phyloP scores from a whole-genome alignment of 108 stramenopile genomes.

The Stephanodiscus triporus region DNA sequence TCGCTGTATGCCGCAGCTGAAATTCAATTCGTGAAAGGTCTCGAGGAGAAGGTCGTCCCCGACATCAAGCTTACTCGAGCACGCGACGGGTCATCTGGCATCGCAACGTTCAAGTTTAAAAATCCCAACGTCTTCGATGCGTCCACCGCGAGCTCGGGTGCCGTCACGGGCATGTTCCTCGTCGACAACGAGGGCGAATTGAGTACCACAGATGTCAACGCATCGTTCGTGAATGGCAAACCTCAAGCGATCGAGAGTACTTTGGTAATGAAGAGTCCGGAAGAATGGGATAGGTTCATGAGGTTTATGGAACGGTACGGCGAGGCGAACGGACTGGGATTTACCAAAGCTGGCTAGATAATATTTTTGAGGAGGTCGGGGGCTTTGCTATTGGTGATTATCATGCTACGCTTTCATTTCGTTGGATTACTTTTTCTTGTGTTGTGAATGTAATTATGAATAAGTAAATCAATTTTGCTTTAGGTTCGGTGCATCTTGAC shows the following conservation, averaged over 20 bases:
- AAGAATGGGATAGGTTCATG: conserved; percentile 88
- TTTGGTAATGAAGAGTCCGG: conserved; percentile 72
- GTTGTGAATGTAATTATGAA: neutral
- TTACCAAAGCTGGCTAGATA: conserved; percentile 54
- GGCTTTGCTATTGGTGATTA: neutral
- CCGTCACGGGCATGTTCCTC: conserved; percentile 78
- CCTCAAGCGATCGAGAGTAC: conserved; percentile 74
- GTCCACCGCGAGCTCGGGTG: conserved; percentile 60
- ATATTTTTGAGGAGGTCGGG: neutral
- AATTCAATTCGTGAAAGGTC: conserved; percentile 75
- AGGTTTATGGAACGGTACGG: conserved; percentile 85
- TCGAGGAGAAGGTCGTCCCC: conserved; percentile 75
- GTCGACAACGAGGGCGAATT: conserved; percentile 72
- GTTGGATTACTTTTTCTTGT: neutral
- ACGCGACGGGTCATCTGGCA: conserved; percentile 67
- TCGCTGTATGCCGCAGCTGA: conserved; percentile 33
- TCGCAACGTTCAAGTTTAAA: conserved; percentile 70
- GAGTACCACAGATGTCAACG: conserved; percentile 72
- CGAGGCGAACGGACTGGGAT: conserved; percentile 75
- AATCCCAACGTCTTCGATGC: conserved; percentile 86
- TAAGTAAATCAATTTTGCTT: neutral
- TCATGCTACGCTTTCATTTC: neutral
- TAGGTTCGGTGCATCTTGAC: neutral
- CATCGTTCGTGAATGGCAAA: conserved; percentile 78
- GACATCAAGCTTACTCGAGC: conserved; percentile 79